Percentiles rank a stretch among this genome's conserved stretches.
These are phyloP conservation scores for Solanum okadae DNA, from an alignment of 257 asterid species.

Conservation along the genomic window DNA sequence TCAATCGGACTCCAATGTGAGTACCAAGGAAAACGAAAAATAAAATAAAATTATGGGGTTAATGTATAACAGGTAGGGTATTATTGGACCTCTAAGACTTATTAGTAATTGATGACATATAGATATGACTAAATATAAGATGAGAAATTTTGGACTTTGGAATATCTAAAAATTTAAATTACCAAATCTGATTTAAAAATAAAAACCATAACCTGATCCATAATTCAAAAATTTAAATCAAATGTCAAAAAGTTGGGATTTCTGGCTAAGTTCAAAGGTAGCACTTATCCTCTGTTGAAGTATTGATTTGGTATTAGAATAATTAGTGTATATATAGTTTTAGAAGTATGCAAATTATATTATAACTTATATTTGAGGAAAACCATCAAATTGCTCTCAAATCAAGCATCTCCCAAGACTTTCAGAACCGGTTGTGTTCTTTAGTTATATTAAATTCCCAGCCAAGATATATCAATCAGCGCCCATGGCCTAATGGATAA, in stretches of 20 bases:
- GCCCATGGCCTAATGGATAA: neutral
- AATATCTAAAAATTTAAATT: neutral
- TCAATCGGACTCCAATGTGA: no score
- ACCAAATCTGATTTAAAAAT: neutral
- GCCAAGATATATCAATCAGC: neutral
- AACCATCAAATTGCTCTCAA: neutral
- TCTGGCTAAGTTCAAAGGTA: neutral
- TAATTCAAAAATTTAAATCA: no score
- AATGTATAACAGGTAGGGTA: neutral
- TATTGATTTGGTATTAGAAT: neutral
- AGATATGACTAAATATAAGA: neutral
- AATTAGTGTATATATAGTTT: neutral
- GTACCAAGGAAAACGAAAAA: no score
- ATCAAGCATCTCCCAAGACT: neutral
- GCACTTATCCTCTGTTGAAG: neutral
- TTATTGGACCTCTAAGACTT: neutral
- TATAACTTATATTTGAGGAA: neutral
- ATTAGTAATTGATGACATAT: neutral
- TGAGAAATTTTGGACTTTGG: neutral
- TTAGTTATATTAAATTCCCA: neutral
- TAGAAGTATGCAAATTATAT: neutral
- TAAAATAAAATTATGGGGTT: neutral
- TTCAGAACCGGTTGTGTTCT: neutral
- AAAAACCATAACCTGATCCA: no score
- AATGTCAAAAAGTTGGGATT: no score